phyloP scores from a whole-genome alignment of 208 protist genomes.

The Willaertia magna region DNA sequence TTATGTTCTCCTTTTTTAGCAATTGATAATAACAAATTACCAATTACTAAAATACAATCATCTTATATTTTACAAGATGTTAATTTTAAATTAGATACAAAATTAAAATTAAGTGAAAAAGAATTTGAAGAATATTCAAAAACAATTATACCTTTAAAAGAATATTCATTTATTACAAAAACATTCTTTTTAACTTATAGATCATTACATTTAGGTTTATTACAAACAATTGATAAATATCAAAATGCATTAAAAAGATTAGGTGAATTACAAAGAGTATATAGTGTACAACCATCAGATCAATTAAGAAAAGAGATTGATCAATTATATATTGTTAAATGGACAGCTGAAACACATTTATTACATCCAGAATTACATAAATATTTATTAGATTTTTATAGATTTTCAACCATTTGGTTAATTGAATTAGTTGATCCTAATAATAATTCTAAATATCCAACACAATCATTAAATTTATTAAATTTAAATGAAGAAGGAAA shows the following conservation, averaged over 20 bases:
- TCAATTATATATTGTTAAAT: not conserved
- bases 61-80: not conserved
- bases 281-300: not conserved
- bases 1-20: not conserved
- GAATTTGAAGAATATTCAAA: not conserved
- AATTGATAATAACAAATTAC: not conserved
- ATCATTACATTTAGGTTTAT: not conserved
- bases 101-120: not conserved
- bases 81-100: not conserved
- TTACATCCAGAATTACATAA: not conserved
- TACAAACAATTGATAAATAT: not conserved
- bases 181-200: conserved; percentile 11
- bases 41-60: not conserved
- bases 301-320: not conserved
- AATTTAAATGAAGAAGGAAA: not conserved
- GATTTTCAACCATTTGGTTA: not conserved
- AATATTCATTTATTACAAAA: not conserved
- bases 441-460: not conserved
- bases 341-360: not conserved
- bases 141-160: not conserved
- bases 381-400: not conserved
- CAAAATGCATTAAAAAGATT: not conserved
- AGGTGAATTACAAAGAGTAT: not conserved
- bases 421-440: not conserved
- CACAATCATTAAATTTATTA: not conserved